Conservation (phyloP, 1,139 yeast species). For the Saccharomyces hybrid region DNA sequence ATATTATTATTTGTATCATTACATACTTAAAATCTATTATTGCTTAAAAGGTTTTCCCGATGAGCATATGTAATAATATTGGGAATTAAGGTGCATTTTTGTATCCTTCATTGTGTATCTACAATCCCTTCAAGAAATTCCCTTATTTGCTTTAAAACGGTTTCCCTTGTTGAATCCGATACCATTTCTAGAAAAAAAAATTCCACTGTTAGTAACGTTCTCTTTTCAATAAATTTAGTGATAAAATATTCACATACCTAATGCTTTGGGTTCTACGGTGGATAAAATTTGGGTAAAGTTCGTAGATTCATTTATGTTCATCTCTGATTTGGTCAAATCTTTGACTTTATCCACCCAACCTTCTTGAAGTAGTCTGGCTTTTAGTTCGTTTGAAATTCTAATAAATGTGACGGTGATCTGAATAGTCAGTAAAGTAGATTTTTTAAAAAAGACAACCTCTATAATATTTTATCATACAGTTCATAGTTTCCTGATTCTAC, state of each 20-base stretch:
- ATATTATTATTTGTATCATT: constrained; percentile 2
- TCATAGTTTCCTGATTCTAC: constrained; percentile 79
- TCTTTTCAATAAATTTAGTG: neutral
- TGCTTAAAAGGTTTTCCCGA: neutral
- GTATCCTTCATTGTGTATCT: constrained; percentile 24
- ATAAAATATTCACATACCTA: constrained; percentile 36
- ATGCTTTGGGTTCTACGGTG: constrained; percentile 56
- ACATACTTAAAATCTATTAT: constrained; percentile 1
- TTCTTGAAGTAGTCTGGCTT: constrained; percentile 57
- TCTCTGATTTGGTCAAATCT: constrained; percentile 43
- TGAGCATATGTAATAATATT: neutral
- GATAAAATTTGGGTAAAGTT: constrained; percentile 50
- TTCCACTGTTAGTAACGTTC: constrained; percentile 6
- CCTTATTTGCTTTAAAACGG: constrained; percentile 50
- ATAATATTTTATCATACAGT: constrained; percentile 27
- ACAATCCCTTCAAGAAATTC: constrained; percentile 48
- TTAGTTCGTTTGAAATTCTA: constrained; percentile 50
- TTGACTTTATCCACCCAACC: constrained; percentile 85
- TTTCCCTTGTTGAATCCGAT: constrained; percentile 56
- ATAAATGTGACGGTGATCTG: neutral
- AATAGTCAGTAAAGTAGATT: constrained; percentile 7
- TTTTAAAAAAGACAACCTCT: neutral
- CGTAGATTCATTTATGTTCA: constrained; percentile 31
- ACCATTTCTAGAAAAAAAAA: constrained; percentile 41
- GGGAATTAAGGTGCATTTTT: neutral